phyloP scores from a whole-genome alignment of 2,329 filamentous ascomycete species.

The Fusarium drepaniforme region DNA sequence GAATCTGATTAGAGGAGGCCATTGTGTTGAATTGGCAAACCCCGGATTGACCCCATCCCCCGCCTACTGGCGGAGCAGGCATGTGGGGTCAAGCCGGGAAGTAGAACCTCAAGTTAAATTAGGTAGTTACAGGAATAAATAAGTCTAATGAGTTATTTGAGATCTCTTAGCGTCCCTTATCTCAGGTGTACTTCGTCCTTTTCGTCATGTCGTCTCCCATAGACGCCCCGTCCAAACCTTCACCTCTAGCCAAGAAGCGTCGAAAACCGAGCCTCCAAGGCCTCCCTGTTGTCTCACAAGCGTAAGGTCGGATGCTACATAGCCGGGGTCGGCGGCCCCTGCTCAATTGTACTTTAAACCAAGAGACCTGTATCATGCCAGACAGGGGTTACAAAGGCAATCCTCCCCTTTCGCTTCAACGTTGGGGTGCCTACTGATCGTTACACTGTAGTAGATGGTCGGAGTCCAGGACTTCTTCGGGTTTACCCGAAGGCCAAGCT shows the following conservation, averaged over 20 bases:
- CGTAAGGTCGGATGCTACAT: not conserved
- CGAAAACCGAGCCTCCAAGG: not conserved
- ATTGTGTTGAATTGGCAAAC: not conserved
- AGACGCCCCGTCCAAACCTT: not conserved
- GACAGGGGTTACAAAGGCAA: not conserved
- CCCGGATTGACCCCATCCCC: not conserved
- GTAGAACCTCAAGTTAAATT: not conserved
- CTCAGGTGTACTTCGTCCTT: not conserved
- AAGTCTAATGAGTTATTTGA: not conserved
- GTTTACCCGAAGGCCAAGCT: not conserved
- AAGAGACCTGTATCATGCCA: not conserved
- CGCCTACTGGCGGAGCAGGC: not conserved
- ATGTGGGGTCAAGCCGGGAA: not conserved
- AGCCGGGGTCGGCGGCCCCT: not conserved
- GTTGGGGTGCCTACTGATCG: not conserved
- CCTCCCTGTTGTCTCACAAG: not conserved
- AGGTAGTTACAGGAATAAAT: not conserved
- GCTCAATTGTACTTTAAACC: not conserved
- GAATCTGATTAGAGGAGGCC: not conserved
- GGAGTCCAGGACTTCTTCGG: not conserved
- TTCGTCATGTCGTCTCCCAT: not conserved
- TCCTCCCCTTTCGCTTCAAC: not conserved
- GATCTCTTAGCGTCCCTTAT: not conserved
- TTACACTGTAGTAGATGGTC: not conserved
- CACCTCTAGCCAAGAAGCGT: not conserved